Evolutionary conservation across 2,329 filamentous ascomycete species (phyloP).

Genomic region (Leptographium galeiforme): DNA sequence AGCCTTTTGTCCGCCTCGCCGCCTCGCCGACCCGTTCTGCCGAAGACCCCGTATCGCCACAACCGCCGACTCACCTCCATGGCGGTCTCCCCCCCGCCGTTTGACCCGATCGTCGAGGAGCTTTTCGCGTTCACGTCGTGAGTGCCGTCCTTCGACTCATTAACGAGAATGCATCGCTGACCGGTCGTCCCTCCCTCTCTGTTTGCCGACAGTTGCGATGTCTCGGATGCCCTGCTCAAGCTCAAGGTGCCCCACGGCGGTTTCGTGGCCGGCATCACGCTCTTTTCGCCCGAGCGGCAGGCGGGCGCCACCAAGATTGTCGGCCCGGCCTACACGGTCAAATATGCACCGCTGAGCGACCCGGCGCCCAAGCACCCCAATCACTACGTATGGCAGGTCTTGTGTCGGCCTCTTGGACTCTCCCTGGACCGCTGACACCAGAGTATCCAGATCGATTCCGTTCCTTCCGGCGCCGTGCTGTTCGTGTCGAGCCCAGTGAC

Average conservation of each 20-base stretch:
- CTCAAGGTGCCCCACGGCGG: conserved; percentile 34
- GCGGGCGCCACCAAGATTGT: conserved; percentile 36
- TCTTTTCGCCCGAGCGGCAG: conserved; percentile 40
- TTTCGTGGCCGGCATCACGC: conserved; percentile 38
- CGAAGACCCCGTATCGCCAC: too few relatives aligned
- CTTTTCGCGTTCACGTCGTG: conserved; percentile 22
- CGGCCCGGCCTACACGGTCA: conserved; percentile 40
- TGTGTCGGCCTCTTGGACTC: background rate
- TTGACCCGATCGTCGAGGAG: conserved; percentile 17
- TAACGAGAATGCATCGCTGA: background rate
- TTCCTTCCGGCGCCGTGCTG: conserved; percentile 31
- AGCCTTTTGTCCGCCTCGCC: too few relatives aligned
- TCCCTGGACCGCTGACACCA: background rate
- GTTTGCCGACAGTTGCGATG: conserved; percentile 25
- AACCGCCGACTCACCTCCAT: too few relatives aligned
- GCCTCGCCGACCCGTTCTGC: too few relatives aligned
- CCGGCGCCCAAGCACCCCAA: conserved; percentile 28
- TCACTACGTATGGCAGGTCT: conserved; percentile 27
- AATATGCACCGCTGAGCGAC: conserved; percentile 33
- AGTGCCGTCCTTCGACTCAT: background rate
- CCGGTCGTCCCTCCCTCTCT: background rate
- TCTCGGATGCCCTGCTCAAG: conserved; percentile 38
- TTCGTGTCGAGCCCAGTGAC: conserved; percentile 35
- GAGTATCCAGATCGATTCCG: conserved; percentile 30
- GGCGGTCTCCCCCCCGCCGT: too few relatives aligned